phyloP scores from a whole-genome alignment of 2,329 filamentous ascomycete species.

The Aspergillus quadricinctus region DNA sequence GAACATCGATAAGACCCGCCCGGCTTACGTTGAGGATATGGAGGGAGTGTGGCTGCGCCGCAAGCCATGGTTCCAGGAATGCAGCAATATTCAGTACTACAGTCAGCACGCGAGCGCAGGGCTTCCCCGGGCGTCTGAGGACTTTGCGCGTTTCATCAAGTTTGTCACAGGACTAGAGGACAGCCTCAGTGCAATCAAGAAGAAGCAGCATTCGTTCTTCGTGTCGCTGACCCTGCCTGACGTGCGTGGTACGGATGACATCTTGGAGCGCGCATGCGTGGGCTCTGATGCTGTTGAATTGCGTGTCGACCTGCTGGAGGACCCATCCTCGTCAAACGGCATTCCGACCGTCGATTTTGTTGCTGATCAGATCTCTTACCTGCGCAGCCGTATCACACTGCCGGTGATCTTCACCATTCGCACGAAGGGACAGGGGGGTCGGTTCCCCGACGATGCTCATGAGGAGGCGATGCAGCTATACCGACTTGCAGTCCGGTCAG shows the following conservation, averaged over 20 bases:
- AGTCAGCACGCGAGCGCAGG: slow-evolving; percentile 61
- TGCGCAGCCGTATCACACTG: slow-evolving; percentile 66
- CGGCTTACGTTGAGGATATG: slow-evolving; percentile 90
- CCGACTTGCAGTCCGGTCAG: slow-evolving; percentile 71
- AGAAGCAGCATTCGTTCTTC: slow-evolving; percentile 76
- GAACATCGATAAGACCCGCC: slow-evolving; percentile 80
- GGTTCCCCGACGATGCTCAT: slow-evolving; percentile 72
- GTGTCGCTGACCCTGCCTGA: slow-evolving; percentile 83
- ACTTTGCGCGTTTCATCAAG: slow-evolving; percentile 70
- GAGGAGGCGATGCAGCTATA: slow-evolving; percentile 73
- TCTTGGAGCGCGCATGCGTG: slow-evolving; percentile 68
- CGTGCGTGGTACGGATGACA: slow-evolving; percentile 58
- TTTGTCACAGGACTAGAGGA: slow-evolving; percentile 61
- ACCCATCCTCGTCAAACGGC: slow-evolving; percentile 56
- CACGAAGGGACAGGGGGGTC: slow-evolving; percentile 79
- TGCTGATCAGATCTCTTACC: slow-evolving; percentile 71
- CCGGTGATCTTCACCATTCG: slow-evolving; percentile 92
- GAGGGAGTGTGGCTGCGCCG: slow-evolving; percentile 84
- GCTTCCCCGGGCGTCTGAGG: slow-evolving; percentile 54
- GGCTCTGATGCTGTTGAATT: slow-evolving; percentile 92
- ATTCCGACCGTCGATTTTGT: slow-evolving; percentile 70
- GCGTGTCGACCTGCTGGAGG: slow-evolving; percentile 82
- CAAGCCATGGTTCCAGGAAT: slow-evolving; percentile 84
- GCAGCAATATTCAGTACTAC: slow-evolving; percentile 92
- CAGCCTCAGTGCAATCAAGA: slow-evolving; percentile 55